Base-by-base conservation (phyloP, 1,284 basidiomycete genomes). In the Trichosporon faecale region DNA sequence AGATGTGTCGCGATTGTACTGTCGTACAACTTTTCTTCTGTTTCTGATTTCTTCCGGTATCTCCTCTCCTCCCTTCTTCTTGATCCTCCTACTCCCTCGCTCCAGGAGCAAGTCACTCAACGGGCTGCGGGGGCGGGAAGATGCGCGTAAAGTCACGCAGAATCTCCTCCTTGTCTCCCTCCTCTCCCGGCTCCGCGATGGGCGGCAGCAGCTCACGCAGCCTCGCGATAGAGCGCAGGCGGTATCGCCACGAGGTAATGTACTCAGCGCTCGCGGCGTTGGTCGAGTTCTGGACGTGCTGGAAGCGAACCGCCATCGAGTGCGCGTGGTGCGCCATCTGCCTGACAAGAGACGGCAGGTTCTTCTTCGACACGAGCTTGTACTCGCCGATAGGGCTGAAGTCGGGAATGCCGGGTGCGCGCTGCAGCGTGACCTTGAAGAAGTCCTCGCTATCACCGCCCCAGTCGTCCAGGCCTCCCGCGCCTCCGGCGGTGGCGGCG, bases 311-410 rank as follows among this genome's bases (percentile, higher is more conserved):
- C 1, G 92, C 91, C 79, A 96, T 94, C 88, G 93, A 92, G 83
- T 95, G 92, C 2, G 91, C 89, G 68, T 95, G 85, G 64, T 95
- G 85, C 72, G 92, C 91, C 64, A 97, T 88, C 79, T 96, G 93
- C 29, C 95, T 87, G 35, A 96, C 89, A 60, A 96, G 86, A 23
- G 91, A 84, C 2, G 95, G 92, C 11, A 98, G 85, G 72, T 89
- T 91, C 72, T 90, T 88, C 9, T 91, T 91, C 5, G 93, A 95
- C 60, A 98, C 91, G 72, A 98, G 88, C 85, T 96, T 96, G 86
- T 93, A 95, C 76, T 91, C 89, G 21, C 94, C 94, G 57, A 97
- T 87, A 0, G 95, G 94, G 0, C 90, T 88, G 82, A 97, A 96
- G 76, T 95, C 93, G 8, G 92, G 90, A 89, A 98, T 95, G 27